Percentiles rank a stretch among this genome's conserved stretches.
Evolutionary conservation across 2,329 filamentous ascomycete species (phyloP).

Genomic region (Pseudocercospora vitis): DNA sequence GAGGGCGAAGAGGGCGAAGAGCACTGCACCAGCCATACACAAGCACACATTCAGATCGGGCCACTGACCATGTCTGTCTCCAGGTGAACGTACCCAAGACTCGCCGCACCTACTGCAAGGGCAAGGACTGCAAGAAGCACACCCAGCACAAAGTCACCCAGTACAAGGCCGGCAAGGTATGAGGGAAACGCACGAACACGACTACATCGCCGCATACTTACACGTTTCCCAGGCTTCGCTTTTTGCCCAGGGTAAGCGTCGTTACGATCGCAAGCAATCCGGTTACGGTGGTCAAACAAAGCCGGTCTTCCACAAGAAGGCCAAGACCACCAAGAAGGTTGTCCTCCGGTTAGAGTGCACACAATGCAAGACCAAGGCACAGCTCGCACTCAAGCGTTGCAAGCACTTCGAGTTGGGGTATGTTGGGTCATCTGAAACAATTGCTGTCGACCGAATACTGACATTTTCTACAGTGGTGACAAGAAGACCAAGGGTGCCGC

Average conservation of each 20-base stretch:
- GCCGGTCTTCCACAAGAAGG: constrained; percentile 99
- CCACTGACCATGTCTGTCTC: constrained; percentile 17
- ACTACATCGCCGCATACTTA: constrained; percentile 13
- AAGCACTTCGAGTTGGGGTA: constrained; percentile 99
- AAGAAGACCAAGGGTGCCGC: constrained; percentile 99
- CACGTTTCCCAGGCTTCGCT: constrained; percentile 67
- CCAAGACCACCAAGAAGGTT: constrained; percentile 99
- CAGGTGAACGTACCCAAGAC: constrained; percentile 99
- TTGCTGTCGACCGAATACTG: constrained; percentile 31
- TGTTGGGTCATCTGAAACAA: constrained; percentile 43
- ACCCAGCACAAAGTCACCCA: constrained; percentile 90
- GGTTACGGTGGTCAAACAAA: constrained; percentile 99
- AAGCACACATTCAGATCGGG: neutral
- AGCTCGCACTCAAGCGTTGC: constrained; percentile 98
- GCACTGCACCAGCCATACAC: constrained; percentile 6
- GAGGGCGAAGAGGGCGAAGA: neutral
- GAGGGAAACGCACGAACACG: constrained; percentile 20
- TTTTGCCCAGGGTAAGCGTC: constrained; percentile 98
- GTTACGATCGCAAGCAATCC: constrained; percentile 98
- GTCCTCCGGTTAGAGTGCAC: constrained; percentile 98
- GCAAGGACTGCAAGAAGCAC: constrained; percentile 78
- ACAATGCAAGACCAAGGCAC: constrained; percentile 95
- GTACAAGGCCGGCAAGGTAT: constrained; percentile 93
- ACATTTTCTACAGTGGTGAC: constrained; percentile 73
- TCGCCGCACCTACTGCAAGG: constrained; percentile 96